Base-by-base conservation (phyloP, 2,329 filamentous ascomycete species). In the Monilinia laxa region DNA sequence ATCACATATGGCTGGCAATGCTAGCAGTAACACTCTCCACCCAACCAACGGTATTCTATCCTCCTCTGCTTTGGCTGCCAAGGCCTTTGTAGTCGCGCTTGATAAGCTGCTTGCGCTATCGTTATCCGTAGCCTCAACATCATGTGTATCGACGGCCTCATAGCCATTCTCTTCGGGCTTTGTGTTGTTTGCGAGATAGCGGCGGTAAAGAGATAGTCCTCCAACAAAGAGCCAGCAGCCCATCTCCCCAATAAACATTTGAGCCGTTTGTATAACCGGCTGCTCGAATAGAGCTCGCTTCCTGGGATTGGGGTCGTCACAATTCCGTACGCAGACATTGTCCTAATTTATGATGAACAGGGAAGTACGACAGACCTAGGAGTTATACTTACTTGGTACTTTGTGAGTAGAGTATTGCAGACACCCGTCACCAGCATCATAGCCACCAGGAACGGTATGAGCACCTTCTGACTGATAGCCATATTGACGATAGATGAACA, bases 361-460 rank as follows among this genome's bases (percentile, higher is more conserved):
- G 20, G 53, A 31, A 52, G 25, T 31, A 14, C 31, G 10, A 11
- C 52, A 52, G 57, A 16, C 31, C 28, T 52, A 23, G 31, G 31
- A 42, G 58, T 59, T 62, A 69, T 55, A 76, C 81, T 69, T 79
- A 93, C 93, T 82, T 98, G 94, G 76, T 93, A 97, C 77, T 99
- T 99, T 73, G 94, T 97, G 75, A 99, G 84, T 69, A 99, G 86
- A 1, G 95, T 99, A 78, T 99, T 99, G 84, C 93, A 97, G 69
- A 96, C 93, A 70, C 94, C 94, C 31, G 94, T 97, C 76, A 97
- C 81, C 76, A 98, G 84, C 94, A 98, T 98, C 92, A 97, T 96
- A 74, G 84, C 90, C 78, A 98, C 92, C 70, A 98, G 84, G 76
- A 97, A 85, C 49, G 93, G 93, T 68, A 98, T 86, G 65, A 92